Conservation (phyloP, 2,329 filamentous ascomycete genomes). For the Albifimbria verrucaria region DNA sequence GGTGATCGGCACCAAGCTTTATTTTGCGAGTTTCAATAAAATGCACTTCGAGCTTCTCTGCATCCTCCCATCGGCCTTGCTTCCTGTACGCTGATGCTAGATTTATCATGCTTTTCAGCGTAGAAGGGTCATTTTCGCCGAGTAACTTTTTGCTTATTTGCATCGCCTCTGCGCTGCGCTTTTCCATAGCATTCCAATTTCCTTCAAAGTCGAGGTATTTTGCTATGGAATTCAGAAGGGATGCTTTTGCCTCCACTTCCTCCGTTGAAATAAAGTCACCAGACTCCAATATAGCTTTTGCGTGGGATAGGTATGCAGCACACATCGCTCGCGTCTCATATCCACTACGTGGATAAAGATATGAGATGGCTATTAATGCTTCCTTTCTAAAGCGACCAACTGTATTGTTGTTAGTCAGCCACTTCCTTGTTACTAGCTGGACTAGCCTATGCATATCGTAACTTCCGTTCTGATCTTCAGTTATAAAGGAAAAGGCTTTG, state of each 20-base stretch:
- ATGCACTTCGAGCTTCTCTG: background rate
- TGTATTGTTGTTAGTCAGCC: constrained; percentile 4
- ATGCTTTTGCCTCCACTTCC: constrained; percentile 4
- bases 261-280: constrained; percentile 7
- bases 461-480: background rate
- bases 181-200: background rate
- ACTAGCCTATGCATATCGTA: constrained; percentile 13
- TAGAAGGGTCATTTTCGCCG: background rate
- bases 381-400: constrained; percentile 2
- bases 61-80: background rate
- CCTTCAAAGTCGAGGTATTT: constrained; percentile 1
- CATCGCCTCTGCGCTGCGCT: background rate
- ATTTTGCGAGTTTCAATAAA: background rate
- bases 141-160: background rate
- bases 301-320: constrained; percentile 19
- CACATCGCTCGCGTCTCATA: constrained; percentile 6
- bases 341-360: background rate
- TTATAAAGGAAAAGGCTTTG: background rate
- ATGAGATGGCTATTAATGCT: constrained; percentile 11
- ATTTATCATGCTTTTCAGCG: background rate
- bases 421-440: constrained; percentile 6
- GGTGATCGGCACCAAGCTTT: background rate
- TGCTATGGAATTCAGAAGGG: background rate
- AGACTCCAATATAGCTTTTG: constrained; percentile 11
- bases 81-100: background rate